Evolutionary conservation across 1,284 basidiomycete genomes (phyloP).

Genomic region (Taiwanofungus camphoratus): DNA sequence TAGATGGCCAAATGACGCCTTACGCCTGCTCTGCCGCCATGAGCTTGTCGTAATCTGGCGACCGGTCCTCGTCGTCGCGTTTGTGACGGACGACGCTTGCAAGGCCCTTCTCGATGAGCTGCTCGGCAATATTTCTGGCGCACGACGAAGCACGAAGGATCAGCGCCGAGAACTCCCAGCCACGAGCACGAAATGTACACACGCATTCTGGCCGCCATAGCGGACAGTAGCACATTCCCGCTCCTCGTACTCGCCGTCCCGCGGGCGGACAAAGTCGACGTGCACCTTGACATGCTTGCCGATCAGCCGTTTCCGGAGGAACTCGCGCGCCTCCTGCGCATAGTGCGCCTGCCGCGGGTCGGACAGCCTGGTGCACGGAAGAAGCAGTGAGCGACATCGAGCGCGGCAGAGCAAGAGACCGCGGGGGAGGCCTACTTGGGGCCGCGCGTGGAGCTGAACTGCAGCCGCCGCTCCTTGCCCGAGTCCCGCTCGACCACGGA

Average conservation of each 20-base stretch:
- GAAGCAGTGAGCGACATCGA: no score
- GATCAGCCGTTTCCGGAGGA: constrained; percentile 85
- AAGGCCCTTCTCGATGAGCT: constrained; percentile 89
- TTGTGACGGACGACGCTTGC: constrained; percentile 89
- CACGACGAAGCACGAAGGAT: neutral
- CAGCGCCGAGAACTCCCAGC: constrained; percentile 4
- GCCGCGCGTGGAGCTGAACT: constrained; percentile 86
- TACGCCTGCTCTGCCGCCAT: constrained; percentile 91
- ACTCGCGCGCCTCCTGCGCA: constrained; percentile 89
- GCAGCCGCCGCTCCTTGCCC: constrained; percentile 76
- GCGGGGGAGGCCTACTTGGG: constrained; percentile 52
- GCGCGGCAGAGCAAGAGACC: neutral
- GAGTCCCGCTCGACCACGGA: constrained; percentile 73
- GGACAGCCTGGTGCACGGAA: constrained; percentile 46
- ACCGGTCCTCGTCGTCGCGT: constrained; percentile 93
- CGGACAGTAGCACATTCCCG: constrained; percentile 87
- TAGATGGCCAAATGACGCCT: constrained; percentile 23
- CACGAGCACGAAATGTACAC: constrained; percentile 21
- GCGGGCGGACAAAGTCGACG: constrained; percentile 88
- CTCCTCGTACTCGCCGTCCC: constrained; percentile 90
- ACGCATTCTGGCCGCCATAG: constrained; percentile 76
- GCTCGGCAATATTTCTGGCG: constrained; percentile 84
- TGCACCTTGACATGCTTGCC: constrained; percentile 84
- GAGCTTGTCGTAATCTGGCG: constrained; percentile 90
- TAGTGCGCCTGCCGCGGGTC: constrained; percentile 88